Conservation (phyloP, 2,329 filamentous ascomycete genomes). For the Paramyrothecium roridum region DNA sequence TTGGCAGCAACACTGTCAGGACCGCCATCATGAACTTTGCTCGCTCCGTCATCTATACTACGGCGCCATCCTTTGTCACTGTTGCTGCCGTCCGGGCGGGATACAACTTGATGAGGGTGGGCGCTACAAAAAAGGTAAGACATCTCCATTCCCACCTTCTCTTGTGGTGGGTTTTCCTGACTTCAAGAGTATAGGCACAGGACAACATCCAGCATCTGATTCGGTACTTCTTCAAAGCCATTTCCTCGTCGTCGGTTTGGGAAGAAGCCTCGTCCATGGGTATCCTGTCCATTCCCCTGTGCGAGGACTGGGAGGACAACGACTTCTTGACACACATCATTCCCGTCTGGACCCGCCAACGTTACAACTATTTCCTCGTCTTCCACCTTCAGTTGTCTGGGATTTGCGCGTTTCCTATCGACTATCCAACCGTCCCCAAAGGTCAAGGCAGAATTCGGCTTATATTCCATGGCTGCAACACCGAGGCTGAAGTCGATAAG, state of each 20-base stretch:
- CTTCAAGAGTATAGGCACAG: not conserved
- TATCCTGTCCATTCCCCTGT: slow-evolving; percentile 18
- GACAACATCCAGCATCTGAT: slow-evolving; percentile 11
- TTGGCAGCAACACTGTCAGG: slow-evolving; percentile 3
- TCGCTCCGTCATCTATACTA: not conserved
- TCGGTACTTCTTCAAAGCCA: slow-evolving; percentile 13
- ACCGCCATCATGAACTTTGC: slow-evolving; percentile 1
- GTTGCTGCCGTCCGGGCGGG: not conserved
- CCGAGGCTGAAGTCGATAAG: slow-evolving; percentile 25
- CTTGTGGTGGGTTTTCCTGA: not conserved
- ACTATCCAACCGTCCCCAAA: slow-evolving; percentile 34
- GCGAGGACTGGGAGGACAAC: slow-evolving; percentile 17
- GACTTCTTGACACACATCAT: slow-evolving; percentile 21
- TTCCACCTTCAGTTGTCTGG: slow-evolving; percentile 17
- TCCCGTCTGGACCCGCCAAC: slow-evolving; percentile 17
- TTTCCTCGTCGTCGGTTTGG: slow-evolving; percentile 15
- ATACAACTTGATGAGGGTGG: not conserved
- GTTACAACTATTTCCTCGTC: slow-evolving; percentile 16
- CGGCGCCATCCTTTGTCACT: not conserved
- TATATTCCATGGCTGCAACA: slow-evolving; percentile 38
- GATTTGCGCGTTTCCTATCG: slow-evolving; percentile 24
- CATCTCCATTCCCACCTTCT: not conserved
- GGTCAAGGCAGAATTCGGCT: slow-evolving; percentile 34
- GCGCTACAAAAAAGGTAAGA: not conserved
- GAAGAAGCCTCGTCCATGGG: slow-evolving; percentile 12